Percentiles rank a stretch among this genome's conserved stretches.
phyloP scores from a whole-genome alignment of 805 yeast genomes.

The Metschnikowia chrysomelidarum region DNA sequence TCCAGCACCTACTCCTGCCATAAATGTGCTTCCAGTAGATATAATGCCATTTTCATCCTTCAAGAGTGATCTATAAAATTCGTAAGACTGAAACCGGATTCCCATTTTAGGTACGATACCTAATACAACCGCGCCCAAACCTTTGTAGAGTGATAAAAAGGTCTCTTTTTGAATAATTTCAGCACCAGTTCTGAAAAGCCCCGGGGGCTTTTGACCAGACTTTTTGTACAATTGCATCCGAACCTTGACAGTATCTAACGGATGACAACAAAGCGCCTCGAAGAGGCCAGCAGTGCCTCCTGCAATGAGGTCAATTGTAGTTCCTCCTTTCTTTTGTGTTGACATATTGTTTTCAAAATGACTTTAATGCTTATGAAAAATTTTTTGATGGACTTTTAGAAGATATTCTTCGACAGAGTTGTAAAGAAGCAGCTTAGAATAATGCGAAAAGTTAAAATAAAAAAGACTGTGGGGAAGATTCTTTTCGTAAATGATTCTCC shows the following conservation, averaged over 20 bases:
- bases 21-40: constrained; percentile 70
- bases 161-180: constrained; percentile 78
- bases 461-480: not conserved
- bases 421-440: too few species aligned
- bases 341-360: constrained; percentile 10
- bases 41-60: constrained; percentile 63
- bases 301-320: constrained; percentile 70
- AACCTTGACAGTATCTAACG: constrained; percentile 96
- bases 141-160: constrained; percentile 84
- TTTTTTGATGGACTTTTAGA: too few species aligned
- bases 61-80: constrained; percentile 73
- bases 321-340: constrained; percentile 33
- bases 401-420: too few species aligned
- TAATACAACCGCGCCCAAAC: constrained; percentile 93
- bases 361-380: not conserved
- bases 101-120: constrained; percentile 99
- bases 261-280: constrained; percentile 97
- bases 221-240: constrained; percentile 90
- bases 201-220: constrained; percentile 75
- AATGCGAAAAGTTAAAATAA: too few species aligned
- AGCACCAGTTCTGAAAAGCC: constrained; percentile 79
- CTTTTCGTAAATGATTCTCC: too few species aligned
- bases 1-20: constrained; percentile 98
- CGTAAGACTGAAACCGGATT: constrained; percentile 91
- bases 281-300: constrained; percentile 98